A percentile compares a stretch with the other conserved stretches of the same genome.
Evolutionary conservation across 768 basidiomycete species (phyloP).

Genomic region (Suillus subluteus): DNA sequence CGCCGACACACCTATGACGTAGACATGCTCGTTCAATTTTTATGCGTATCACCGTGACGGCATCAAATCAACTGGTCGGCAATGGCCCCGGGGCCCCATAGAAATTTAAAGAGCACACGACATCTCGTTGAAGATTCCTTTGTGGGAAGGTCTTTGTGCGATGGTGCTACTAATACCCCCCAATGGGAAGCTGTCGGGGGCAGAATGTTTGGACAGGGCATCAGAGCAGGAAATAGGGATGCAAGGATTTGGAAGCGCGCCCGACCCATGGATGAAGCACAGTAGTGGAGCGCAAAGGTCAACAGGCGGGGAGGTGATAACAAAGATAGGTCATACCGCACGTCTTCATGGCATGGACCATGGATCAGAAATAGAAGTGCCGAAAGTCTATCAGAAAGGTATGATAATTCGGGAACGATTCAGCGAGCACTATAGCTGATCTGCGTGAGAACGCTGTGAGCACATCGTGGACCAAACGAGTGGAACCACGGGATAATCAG

Average conservation of each 20-base stretch:
- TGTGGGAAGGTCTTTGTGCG: conserved; percentile 44
- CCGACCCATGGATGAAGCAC: not conserved
- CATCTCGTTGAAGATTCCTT: conserved; percentile 51
- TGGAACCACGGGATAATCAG: not conserved
- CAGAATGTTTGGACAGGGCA: not conserved
- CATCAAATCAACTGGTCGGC: not conserved
- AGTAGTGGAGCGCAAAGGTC: conserved; percentile 1
- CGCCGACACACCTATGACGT: not conserved
- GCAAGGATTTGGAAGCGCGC: not conserved
- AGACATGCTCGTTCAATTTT: conserved; percentile 44
- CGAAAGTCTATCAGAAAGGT: not conserved
- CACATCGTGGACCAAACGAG: not conserved
- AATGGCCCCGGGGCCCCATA: not conserved
- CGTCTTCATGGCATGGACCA: not conserved
- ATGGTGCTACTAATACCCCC: conserved; percentile 51
- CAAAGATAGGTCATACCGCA: conserved; percentile 3
- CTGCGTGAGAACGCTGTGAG: not conserved
- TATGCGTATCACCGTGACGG: conserved; percentile 19
- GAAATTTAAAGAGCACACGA: conserved; percentile 33
- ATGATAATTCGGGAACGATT: not conserved
- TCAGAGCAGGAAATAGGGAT: not conserved
- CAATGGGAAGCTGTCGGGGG: conserved; percentile 44
- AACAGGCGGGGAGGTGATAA: not conserved
- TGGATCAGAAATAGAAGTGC: not conserved
- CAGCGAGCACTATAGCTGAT: not conserved